A percentile compares a stretch with the other conserved stretches of the same genome.
These are phyloP conservation scores for Candida parachauliodes DNA, from an alignment of 805 yeast genomes.

Conservation along the genomic window DNA sequence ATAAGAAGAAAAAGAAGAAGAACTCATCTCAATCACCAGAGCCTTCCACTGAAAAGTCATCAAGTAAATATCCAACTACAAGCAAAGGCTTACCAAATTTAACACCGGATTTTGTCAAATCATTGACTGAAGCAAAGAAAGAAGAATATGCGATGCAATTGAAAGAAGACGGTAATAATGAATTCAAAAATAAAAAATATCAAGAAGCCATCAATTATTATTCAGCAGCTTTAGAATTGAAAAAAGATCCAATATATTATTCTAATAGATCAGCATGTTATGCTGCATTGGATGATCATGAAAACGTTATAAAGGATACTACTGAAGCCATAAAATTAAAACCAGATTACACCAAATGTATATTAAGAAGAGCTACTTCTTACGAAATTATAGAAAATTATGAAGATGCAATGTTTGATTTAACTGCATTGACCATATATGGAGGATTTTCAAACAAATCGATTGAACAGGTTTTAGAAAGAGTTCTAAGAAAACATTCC, in stretches of 20 bases:
- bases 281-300: constrained; percentile 74
- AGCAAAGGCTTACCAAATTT: constrained; percentile 57
- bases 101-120: constrained; percentile 41
- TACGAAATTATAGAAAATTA: constrained; percentile 76
- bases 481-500: constrained; percentile 81
- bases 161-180: constrained; percentile 86
- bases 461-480: constrained; percentile 78
- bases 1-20: constrained; percentile 33
- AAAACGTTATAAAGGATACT: constrained; percentile 84
- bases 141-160: constrained; percentile 67
- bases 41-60: constrained; percentile 13
- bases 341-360: constrained; percentile 89
- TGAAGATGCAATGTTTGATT: constrained; percentile 85
- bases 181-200: constrained; percentile 66
- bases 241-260: constrained; percentile 82
- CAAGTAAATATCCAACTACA: constrained; percentile 48
- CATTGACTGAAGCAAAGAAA: constrained; percentile 49
- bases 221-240: constrained; percentile 69
- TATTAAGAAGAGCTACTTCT: constrained; percentile 90
- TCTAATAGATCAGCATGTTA: constrained; percentile 97
- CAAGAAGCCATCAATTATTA: constrained; percentile 78
- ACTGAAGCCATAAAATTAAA: constrained; percentile 79
- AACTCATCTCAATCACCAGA: constrained; percentile 19
- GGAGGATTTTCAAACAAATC: constrained; percentile 80
- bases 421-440: constrained; percentile 81